Evolutionary conservation across 1,284 basidiomycete species (phyloP), one percentile per base, ranked within the genome.

Genomic region (Coniferiporia sulphurascens): DNA sequence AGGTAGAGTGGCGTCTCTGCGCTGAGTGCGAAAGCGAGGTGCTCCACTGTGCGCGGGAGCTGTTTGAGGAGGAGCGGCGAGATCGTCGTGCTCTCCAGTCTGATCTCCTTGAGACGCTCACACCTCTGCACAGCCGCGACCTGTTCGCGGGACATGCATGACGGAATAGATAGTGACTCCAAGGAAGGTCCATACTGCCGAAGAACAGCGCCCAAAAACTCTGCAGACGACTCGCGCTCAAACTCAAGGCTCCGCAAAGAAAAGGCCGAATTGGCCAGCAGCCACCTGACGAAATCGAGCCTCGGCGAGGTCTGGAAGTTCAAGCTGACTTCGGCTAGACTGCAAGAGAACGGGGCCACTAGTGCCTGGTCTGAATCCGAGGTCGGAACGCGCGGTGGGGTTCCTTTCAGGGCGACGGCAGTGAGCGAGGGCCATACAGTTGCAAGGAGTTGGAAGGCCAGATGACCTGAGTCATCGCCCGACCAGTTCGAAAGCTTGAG

Each of bases 401-500:
- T 81, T 36, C 86, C 87, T 58, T 78, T 78, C 56, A 89, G 76
- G 56, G 78, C 74, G 46, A 89, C 78, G 19, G 77, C 77, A 58
- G 71, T 72, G 54, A 89, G 70, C 19, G 76, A 74, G 1, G 84
- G 78, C 80, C 82, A 87, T 56, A 84, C 72, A 56, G 79, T 76
- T 38, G 46, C 48, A 63, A 89, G 79, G 38, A 89, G 78, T 69
- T 86, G 83, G 48, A 76, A 71, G 54, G 87, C 72, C n/a, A 79
- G 74, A 41, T 79, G 71, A 54, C 38, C 38, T 15, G 38, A 41
- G 38, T 77, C 71, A 66, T 85, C 82, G 63, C 83, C 79, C 15
- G 87, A 84, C 85, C 85, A 88, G 67, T 89, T 88, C 66, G 76
- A 79, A 67, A 89, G 83, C 53, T 79, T 78, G 6, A 89, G 73